These are phyloP conservation scores for Aphanoascus verrucosus DNA, from an alignment of 2,329 filamentous ascomycete genomes.

Conservation along the genomic window DNA sequence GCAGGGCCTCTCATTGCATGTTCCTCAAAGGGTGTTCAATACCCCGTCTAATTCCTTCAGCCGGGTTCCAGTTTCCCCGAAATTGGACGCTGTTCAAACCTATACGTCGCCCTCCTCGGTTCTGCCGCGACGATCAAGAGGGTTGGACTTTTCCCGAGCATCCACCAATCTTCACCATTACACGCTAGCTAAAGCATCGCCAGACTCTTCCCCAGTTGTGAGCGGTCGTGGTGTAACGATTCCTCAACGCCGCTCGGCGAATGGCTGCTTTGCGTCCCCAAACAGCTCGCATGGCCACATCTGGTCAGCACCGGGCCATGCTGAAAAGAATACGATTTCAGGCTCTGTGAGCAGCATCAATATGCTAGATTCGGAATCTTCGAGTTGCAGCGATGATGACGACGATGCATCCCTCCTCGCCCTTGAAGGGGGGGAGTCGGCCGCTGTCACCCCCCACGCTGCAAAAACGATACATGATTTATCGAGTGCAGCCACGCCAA, in stretches of 20 bases:
- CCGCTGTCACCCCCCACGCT: slow-evolving; percentile 72
- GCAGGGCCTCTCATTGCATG: slow-evolving; percentile 58
- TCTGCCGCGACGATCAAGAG: slow-evolving; percentile 76
- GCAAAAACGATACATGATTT: slow-evolving; percentile 43
- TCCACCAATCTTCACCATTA: slow-evolving; percentile 94
- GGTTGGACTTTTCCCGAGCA: slow-evolving; percentile 84
- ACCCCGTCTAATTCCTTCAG: slow-evolving; percentile 44
- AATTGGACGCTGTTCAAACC: slow-evolving; percentile 71
- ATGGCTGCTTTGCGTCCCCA: slow-evolving; percentile 50
- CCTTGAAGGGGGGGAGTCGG: slow-evolving; percentile 63
- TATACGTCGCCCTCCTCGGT: slow-evolving; percentile 83
- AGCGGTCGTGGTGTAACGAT: slow-evolving; percentile 56
- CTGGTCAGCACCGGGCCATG: slow-evolving; percentile 56
- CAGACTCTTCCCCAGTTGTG: slow-evolving; percentile 81
- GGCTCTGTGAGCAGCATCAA: slow-evolving; percentile 73
- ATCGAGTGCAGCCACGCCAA: slow-evolving; percentile 38
- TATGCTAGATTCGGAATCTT: slow-evolving; percentile 69
- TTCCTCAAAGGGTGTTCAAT: slow-evolving; percentile 43
- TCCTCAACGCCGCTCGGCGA: slow-evolving; percentile 42
- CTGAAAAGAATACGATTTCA: slow-evolving; percentile 59
- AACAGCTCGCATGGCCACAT: slow-evolving; percentile 48
- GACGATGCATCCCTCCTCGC: slow-evolving; percentile 52
- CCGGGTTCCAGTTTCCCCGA: slow-evolving; percentile 65
- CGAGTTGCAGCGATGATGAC: slow-evolving; percentile 57
- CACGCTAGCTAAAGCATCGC: slow-evolving; percentile 79